Conservation (phyloP, 2,329 filamentous ascomycete genomes). For the Waltergamsia citrina region DNA sequence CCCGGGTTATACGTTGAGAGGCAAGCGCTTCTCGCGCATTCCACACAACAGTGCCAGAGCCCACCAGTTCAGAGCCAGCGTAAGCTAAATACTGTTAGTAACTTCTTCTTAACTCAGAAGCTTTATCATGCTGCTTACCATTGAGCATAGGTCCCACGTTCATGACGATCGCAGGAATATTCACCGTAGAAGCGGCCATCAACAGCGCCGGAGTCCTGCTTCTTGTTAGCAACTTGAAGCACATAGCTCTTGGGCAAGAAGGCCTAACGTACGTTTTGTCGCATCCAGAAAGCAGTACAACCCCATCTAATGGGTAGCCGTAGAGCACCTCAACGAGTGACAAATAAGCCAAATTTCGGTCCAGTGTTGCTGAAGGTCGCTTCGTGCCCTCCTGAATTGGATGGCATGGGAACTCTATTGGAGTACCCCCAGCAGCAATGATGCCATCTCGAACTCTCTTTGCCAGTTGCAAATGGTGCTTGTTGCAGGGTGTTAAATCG, state of each 20-base stretch:
- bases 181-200: too few relatives aligned
- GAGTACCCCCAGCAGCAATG: conserved; percentile 34
- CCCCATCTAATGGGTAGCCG: conserved; percentile 38
- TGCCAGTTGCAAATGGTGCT: conserved; percentile 35
- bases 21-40: conserved; percentile 35
- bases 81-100: too few relatives aligned
- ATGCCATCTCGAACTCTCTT: conserved; percentile 41
- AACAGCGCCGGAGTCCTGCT: too few relatives aligned
- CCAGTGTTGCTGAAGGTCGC: conserved; percentile 36
- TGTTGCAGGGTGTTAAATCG: conserved; percentile 39
- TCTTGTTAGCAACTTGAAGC: too few relatives aligned
- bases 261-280: conserved; percentile 45
- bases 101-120: too few relatives aligned
- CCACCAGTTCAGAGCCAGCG: conserved; percentile 25
- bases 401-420: conserved; percentile 41
- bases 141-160: conserved; percentile 45
- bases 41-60: conserved; percentile 37
- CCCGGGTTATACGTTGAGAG: too few relatives aligned
- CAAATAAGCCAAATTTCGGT: conserved; percentile 38
- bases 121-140: too few relatives aligned
- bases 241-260: too few relatives aligned
- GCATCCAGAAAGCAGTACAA: conserved; percentile 40
- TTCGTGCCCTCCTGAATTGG: conserved; percentile 39
- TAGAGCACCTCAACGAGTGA: conserved; percentile 35
- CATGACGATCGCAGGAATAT: conserved; percentile 39